phyloP scores from a whole-genome alignment of 306 rosid species.

The Carpinus viminea region DNA sequence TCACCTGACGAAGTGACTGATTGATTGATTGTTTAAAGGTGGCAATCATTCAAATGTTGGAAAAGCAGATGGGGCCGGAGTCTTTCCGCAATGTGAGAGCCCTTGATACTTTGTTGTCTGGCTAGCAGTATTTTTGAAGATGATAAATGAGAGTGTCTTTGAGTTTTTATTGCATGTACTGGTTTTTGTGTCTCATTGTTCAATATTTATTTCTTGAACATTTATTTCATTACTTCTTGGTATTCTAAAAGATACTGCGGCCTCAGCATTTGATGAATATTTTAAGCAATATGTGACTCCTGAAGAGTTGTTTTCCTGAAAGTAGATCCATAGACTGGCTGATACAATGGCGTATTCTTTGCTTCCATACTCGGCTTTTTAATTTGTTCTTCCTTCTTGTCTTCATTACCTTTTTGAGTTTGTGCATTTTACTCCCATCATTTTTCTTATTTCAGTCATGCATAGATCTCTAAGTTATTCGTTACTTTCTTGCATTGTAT shows the following conservation, averaged over 20 bases:
- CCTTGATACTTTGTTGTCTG: conserved; percentile 22
- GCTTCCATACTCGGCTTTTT: neutral
- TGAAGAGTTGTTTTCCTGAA: neutral
- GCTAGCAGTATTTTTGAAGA: conserved; percentile 5
- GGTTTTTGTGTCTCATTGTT: neutral
- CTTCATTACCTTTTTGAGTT: neutral
- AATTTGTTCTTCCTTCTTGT: neutral
- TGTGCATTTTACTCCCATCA: neutral
- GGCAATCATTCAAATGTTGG: conserved; percentile 96
- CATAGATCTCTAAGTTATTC: neutral
- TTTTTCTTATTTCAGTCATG: neutral
- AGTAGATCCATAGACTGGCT: conserved; percentile 9
- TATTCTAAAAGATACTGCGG: neutral
- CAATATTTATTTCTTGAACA: neutral
- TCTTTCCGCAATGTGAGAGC: conserved; percentile 84
- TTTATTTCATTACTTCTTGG: neutral
- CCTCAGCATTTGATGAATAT: neutral
- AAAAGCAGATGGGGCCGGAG: conserved; percentile 99
- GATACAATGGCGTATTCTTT: neutral
- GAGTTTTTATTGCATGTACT: conserved; percentile 7
- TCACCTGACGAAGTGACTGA: neutral
- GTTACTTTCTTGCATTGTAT: too few relatives aligned
- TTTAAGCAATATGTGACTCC: neutral
- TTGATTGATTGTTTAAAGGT: conserved; percentile 48
- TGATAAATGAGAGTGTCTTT: neutral